Evolutionary conservation across 78 protist genomes (phyloP), one percentile per base, ranked within the genome.

Genomic region (Dictyostelium intermedium): DNA sequence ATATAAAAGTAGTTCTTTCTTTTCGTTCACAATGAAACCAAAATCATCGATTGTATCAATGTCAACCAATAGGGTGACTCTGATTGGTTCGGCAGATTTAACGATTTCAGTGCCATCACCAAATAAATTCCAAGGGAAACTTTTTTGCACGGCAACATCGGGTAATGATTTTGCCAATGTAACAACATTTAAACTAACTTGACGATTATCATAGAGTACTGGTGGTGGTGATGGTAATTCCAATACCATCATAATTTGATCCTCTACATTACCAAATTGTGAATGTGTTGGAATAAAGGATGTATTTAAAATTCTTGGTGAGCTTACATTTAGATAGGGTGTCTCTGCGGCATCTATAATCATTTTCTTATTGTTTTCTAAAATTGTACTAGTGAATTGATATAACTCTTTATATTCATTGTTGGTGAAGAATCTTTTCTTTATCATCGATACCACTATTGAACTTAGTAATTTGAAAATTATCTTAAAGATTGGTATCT

Each of bases 121-220:
- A 77, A 77, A 41, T 43, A 77, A 77, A 43, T 77, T 77, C 63
- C 50, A 77, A 41, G 82, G 82, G 10, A 72, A 72, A 13, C n/a
- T 30, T 0, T 27, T 16, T 32, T 72, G 45, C 0, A 72, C 77
- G 0, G 32, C 34, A 3, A 25, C 20, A 69, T 69, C 77, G 14
- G 79, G 79, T 72, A 72, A 72, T 14, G 5, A 61, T 34, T 34
- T 34, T 30, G 10, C 79, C 25, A 34, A 10, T 11, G 41, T 20
- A 5, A 72, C 41, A 4, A 7, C 43, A 5, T 30, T 11, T 72
- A 72, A 20, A 34, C 16, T 0, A 27, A 66, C 32, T 16, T 34
- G 27, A 72, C 7, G 37, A 34, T 32, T 18, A 0, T 69, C 34
- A 69, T 30, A 8, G 34, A 25, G n/a, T n/a, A n/a, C 11, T 13